These are phyloP conservation scores for Wickerhamomyces xylosicus DNA, from an alignment of 805 yeast genomes.

Conservation along the genomic window DNA sequence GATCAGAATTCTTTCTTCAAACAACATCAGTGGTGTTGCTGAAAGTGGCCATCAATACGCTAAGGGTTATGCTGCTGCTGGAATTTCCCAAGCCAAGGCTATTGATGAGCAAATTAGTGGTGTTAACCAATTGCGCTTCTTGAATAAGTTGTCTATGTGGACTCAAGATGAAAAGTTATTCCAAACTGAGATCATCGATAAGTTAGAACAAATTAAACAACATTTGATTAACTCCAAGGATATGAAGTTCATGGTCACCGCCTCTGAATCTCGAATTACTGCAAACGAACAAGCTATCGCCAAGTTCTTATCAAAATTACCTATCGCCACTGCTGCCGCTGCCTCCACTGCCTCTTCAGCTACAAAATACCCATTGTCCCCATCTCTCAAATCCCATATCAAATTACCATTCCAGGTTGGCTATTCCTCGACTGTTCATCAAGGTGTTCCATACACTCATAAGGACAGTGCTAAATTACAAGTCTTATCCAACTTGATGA, in stretches of 20 bases:
- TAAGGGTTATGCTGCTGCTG: constrained; percentile 51
- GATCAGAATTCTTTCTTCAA: constrained; percentile 65
- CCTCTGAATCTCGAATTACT: constrained; percentile 33
- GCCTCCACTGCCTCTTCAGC: constrained; percentile 5
- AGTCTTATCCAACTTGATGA: constrained; percentile 67
- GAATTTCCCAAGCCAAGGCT: constrained; percentile 47
- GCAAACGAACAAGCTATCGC: constrained; percentile 22
- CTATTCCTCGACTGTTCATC: constrained; percentile 58
- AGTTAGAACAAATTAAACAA: constrained; percentile 40
- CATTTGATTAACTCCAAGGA: constrained; percentile 31
- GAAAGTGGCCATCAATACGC: constrained; percentile 88
- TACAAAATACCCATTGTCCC: constrained; percentile 9
- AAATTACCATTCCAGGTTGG: constrained; percentile 83
- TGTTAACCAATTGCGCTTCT: constrained; percentile 64
- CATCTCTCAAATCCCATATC: constrained; percentile 34
- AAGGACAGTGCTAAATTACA: constrained; percentile 81
- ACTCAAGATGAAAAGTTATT: constrained; percentile 38
- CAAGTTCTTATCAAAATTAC: constrained; percentile 19
- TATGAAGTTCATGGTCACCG: constrained; percentile 46
- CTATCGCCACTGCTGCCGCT: constrained; percentile 7
- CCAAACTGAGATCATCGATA: constrained; percentile 52
- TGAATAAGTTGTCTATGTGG: constrained; percentile 45
- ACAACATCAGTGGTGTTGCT: constrained; percentile 69
- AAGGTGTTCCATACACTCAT: constrained; percentile 57
- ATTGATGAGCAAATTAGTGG: constrained; percentile 62